A percentile compares a stretch with the other conserved stretches of the same genome.
phyloP scores from a whole-genome alignment of 352 stramenopile genomes.

The Peronospora destructor region DNA sequence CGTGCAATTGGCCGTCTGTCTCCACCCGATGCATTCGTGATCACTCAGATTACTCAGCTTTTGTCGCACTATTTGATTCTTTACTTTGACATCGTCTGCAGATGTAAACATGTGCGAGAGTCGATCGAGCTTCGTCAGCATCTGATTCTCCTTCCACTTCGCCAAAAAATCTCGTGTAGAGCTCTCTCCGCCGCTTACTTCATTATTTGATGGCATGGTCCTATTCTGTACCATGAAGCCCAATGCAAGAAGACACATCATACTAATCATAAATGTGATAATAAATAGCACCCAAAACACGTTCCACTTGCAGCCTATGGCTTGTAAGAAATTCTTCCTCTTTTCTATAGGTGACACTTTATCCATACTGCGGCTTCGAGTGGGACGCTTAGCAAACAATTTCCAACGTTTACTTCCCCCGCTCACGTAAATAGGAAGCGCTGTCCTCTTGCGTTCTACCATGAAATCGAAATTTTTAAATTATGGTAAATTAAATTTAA shows the following conservation, averaged over 20 bases:
- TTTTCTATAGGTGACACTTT: neutral
- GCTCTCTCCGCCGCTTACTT: constrained; percentile 26
- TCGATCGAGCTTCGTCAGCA: constrained; percentile 38
- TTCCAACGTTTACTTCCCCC: constrained; percentile 29
- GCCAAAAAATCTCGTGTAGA: constrained; percentile 28
- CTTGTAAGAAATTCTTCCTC: constrained; percentile 10
- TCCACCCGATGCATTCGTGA: constrained; percentile 58
- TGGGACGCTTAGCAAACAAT: constrained; percentile 23
- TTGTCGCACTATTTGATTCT: constrained; percentile 13
- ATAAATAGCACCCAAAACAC: constrained; percentile 43
- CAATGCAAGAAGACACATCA: constrained; percentile 47
- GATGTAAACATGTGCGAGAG: constrained; percentile 37
- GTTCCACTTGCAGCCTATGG: constrained; percentile 34
- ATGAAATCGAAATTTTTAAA: too few relatives aligned
- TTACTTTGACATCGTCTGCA: constrained; percentile 19
- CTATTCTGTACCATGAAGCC: constrained; percentile 42
- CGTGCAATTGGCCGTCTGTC: constrained; percentile 44
- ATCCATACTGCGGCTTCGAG: constrained; percentile 25
- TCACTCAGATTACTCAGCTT: constrained; percentile 34
- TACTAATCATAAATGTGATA: constrained; percentile 36
- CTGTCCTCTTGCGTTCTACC: constrained; percentile 27
- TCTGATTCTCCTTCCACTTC: constrained; percentile 33
- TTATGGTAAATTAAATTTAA: too few relatives aligned
- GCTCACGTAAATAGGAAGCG: constrained; percentile 34
- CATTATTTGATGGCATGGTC: constrained; percentile 38